Evolutionary conservation across 192 early-diverging fungal species (phyloP).

Genomic region (Piromyces sp.): DNA sequence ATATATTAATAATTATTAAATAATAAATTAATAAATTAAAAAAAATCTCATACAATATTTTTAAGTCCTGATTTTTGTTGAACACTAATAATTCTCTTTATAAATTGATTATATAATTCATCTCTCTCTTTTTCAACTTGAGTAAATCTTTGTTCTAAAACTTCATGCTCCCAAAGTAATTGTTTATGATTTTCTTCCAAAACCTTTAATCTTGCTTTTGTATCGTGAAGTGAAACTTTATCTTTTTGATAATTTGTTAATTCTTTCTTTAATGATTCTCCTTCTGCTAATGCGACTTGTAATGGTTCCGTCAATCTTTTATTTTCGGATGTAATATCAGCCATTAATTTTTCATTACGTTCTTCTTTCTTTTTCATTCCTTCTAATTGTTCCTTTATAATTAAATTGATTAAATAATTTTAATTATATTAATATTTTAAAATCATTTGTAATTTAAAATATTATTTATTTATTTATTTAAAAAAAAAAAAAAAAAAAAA

Average conservation of each 20-base stretch:
- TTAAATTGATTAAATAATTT: background rate
- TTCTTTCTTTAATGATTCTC: conserved; percentile 33
- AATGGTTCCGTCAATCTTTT: conserved; percentile 46
- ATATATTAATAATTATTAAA: too few species aligned
- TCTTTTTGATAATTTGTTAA: conserved; percentile 45
- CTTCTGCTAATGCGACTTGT: conserved; percentile 38
- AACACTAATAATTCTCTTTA: conserved; percentile 39
- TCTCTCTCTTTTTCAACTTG: conserved; percentile 45
- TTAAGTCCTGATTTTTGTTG: conserved; percentile 54
- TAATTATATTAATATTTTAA: background rate
- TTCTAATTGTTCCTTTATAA: conserved; percentile 42
- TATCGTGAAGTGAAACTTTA: conserved; percentile 36
- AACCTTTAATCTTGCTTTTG: conserved; percentile 36
- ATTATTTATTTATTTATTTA: too few species aligned
- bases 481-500: too few species aligned
- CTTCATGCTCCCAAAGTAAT: conserved; percentile 44
- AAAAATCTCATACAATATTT: conserved; percentile 19
- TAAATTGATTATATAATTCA: conserved; percentile 43
- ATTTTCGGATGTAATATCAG: conserved; percentile 44
- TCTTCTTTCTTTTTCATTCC: conserved; percentile 57
- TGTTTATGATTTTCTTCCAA: conserved; percentile 44
- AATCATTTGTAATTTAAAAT: too few species aligned
- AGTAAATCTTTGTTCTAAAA: conserved; percentile 38
- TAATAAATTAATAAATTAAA: background rate
- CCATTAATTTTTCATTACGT: conserved; percentile 48